Base-by-base conservation (phyloP, 768 basidiomycete genomes). In the Gloeophyllum trabeum region DNA sequence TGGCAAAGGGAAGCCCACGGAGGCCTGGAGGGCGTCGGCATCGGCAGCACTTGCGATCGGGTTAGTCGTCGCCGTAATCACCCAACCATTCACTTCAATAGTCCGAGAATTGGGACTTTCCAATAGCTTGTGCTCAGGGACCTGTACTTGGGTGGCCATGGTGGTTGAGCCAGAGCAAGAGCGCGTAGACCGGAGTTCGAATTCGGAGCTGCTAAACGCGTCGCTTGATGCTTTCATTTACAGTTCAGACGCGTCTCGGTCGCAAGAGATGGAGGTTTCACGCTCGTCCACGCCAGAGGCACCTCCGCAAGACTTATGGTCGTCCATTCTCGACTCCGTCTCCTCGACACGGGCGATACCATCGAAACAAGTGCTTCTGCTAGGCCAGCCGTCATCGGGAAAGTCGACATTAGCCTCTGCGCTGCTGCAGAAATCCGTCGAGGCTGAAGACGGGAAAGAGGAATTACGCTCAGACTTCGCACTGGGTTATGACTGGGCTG, bases 401-500 rank as follows among this genome's bases (percentile, higher is more conserved):
- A 91, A 91, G 58, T 85, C 81, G 1, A 70, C 80, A 1, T 61
- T 93, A 20, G 75, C 75, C 1, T 70, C 81, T 35, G 81, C 82
- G 1, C 60, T 89, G 1, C 67, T 90, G 22, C 77, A 85, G 54
- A 86, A 81, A 58, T 65, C 74, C 7, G 54, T 58, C n/a, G 49
- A 64, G 40, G 43, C 55, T 24, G 75, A 79, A 43, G 75, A 74
- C 43, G 64, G 60, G 37, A 73, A 73, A 49, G 75, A 77, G 48
- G 75, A 77, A 45, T 67, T 73, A 36, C 69, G 70, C 43, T 65
- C 66, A 5, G 88, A 92, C 51, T 83, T 93, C 61, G 88, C 90
- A 0, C 58, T 97, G 49, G 91, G 92, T 28, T 98, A 93, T 55
- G 86, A 93, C 51, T 94, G 89, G 72, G 72, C 87, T 3, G 87